These are phyloP conservation scores for Stemphylium beticola DNA, from an alignment of 2,329 filamentous ascomycete species.

Conservation along the genomic window DNA sequence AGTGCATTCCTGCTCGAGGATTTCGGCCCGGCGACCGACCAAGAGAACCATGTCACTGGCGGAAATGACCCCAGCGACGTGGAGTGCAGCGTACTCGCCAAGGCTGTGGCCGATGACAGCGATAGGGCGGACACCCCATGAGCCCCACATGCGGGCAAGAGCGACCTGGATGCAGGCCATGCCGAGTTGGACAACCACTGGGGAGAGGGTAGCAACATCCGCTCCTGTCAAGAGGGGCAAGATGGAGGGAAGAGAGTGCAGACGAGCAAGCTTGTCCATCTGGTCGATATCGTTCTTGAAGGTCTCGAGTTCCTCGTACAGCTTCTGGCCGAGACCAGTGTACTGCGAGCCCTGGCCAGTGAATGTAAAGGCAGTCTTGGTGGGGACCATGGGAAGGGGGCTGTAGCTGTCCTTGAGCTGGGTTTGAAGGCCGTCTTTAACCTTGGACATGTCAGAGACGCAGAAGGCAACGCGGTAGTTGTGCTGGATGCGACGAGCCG, in stretches of 20 bases:
- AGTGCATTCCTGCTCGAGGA: conserved; percentile 70
- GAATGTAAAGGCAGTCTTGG: conserved; percentile 60
- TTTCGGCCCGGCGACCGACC: conserved; percentile 70
- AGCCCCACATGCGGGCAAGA: conserved; percentile 59
- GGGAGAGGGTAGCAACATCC: conserved; percentile 58
- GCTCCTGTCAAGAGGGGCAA: conserved; percentile 57
- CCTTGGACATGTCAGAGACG: conserved; percentile 55
- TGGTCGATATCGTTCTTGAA: conserved; percentile 59
- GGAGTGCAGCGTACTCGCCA: conserved; percentile 75
- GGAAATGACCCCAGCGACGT: conserved; percentile 73
- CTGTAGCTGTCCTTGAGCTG: conserved; percentile 59
- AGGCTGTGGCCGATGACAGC: conserved; percentile 66
- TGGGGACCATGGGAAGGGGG: conserved; percentile 60
- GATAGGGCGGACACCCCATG: conserved; percentile 61
- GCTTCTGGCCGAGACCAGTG: conserved; percentile 57
- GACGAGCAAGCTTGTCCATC: conserved; percentile 54
- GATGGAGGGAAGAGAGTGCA: conserved; percentile 58
- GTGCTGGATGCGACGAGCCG: conserved; percentile 60
- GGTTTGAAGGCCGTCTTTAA: conserved; percentile 53
- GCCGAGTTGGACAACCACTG: conserved; percentile 59
- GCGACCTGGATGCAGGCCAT: conserved; percentile 62
- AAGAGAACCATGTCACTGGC: conserved; percentile 74
- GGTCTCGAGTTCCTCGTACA: conserved; percentile 56
- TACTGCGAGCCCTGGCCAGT: conserved; percentile 61
- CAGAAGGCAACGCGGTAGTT: conserved; percentile 59